Base-by-base conservation (phyloP, 805 yeast species). In the Candida oleophila region DNA sequence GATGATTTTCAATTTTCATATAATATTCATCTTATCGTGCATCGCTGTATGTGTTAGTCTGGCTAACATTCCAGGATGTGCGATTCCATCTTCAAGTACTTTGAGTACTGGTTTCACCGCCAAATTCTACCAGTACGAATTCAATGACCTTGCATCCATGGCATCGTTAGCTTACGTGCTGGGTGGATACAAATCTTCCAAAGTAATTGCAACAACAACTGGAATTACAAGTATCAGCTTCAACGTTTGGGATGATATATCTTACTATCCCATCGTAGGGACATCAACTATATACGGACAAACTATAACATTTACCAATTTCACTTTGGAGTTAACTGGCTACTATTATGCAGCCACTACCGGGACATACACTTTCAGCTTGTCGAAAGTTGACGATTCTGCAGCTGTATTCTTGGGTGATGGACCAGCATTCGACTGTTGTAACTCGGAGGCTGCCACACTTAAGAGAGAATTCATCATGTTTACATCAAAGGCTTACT, bases 391-490 rank as follows among this genome's bases (percentile, higher is more conserved):
- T 21, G 72, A 66, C 55, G 71, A 68, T 51, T 51, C 56, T 18
- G 65, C 55, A 18, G 60, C 59, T 53, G 64, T 71, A 38, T 58
- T 54, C 41, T 49, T 62, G 42, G 69, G 68, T 39, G 41, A 49
- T 37, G 60, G 61, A 7, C 59, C 54, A 45, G 66, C 66, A 11
- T 61, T 70, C 19, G 60, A 59, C 25, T 73, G 78, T 54, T 63
- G 73, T 55, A 47, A 54, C 32, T 49, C 57, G 4, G 38, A 5
- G 11, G 5, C 30, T 7, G 5, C 30, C 30, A 25, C 30, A 7
- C 30, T 25, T 25, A 7, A 5, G 5, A 7, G 9, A 5, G 30
- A 25, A 11, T 25, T 25, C 11, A 25, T 25, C 11, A 7, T 25
- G 30, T 25, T 25, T 25, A 25, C 5, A 5, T 25, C 30, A 25